These are phyloP conservation scores for Exophiala sp. DNA, from an alignment of 2,329 filamentous ascomycete species.

Conservation along the genomic window DNA sequence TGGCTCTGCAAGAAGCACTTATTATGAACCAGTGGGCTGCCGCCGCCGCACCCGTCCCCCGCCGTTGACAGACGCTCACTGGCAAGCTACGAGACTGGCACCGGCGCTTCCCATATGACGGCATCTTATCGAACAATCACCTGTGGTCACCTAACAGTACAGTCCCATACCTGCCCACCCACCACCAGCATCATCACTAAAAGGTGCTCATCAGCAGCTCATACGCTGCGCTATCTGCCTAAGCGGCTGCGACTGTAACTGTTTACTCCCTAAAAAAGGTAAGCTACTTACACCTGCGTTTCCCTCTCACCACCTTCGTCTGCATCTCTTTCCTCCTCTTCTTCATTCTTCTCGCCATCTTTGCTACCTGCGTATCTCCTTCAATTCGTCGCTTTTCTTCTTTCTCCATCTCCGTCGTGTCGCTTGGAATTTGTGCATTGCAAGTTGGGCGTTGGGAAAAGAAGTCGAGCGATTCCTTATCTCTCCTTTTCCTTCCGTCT, in stretches of 20 bases:
- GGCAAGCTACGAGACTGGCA: not conserved
- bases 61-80: not conserved
- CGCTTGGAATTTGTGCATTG: constrained; percentile 29
- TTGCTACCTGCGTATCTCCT: constrained; percentile 19
- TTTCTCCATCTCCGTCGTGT: constrained; percentile 21
- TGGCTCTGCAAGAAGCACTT: too few species aligned
- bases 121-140: not conserved
- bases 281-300: not conserved
- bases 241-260: not conserved
- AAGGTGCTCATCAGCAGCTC: not conserved
- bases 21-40: too few species aligned
- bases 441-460: constrained; percentile 28
- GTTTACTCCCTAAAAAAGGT: too few species aligned
- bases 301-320: constrained; percentile 4
- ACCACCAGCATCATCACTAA: not conserved
- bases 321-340: too few species aligned
- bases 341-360: constrained; percentile 24
- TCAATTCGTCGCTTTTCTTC: constrained; percentile 21
- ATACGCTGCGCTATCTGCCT: not conserved
- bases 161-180: not conserved
- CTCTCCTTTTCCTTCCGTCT: constrained; percentile 24
- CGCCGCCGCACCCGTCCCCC: not conserved
- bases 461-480: constrained; percentile 27
- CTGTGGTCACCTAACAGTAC: too few species aligned
- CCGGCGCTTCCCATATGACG: not conserved